Evolutionary conservation across 805 yeast genomes (phyloP), one percentile per base, ranked within the genome.

Genomic region (Saturnispora serradocipensis): DNA sequence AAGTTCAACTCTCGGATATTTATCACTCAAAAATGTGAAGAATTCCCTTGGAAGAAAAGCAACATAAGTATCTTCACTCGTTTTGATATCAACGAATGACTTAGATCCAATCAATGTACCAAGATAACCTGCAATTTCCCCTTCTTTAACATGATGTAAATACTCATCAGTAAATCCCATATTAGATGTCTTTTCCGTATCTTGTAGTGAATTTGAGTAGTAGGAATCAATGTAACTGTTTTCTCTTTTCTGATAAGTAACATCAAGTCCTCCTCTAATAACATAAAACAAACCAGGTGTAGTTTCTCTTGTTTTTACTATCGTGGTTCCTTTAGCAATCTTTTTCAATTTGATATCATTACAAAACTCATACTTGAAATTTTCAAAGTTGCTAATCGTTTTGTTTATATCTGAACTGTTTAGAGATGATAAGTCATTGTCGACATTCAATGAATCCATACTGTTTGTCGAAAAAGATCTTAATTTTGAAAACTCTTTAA

Each of bases 71-170:
- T 78, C 81, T 0, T 78, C 67, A 3, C 77, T 72, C 0, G 96
- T 86, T 40, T 68, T 74, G 5, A 90, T 77, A 20, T 81, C 78
- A 3, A 84, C 89, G 59, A 88, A 79, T 0, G 97, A 87, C 53
- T 82, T 79, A 55, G 84, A 80, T 0, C 96, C 93, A 9, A 89
- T 76, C 15, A 90, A 66, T 0, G 95, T 77, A 4, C 95, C 88
- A 45, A 91, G 65, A 61, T 87, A 91, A 0, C 98, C 98, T 0
- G 91, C 95, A 15, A 91, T 65, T 4, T 93, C 93, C 6, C 97
- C 97, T 2, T 83, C 72, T 15, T 74, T 68, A 1, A 88, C 81
- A 0, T 81, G 75, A 58, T 82, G 83, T 1, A 87, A 58, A 28
- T 67, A 65, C 38, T 72, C 74, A 38, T 72, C 74, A 16, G 45